Evolutionary conservation across 2,329 filamentous ascomycete genomes (phyloP), one percentile per base, ranked within the genome.

Genomic region (Cucurbitaria berberidis): DNA sequence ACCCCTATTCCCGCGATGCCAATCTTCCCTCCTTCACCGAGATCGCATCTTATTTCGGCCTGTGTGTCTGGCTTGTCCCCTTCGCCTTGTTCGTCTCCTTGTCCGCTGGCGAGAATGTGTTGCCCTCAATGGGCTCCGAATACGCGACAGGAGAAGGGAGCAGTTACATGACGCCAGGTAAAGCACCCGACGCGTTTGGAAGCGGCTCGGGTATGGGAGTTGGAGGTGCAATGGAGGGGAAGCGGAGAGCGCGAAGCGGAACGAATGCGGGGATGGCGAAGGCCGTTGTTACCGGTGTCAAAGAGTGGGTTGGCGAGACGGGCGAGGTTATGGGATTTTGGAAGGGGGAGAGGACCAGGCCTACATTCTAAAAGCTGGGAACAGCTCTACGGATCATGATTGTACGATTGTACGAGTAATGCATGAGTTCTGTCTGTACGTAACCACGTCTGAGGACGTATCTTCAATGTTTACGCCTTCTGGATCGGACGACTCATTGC

Each of bases 61-160:
- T 99, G 2, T 96, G 93, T 67, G 93, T 99, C 0, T 99, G 95
- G 95, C 82, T 99, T 1, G 90, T 98, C 0, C 95, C 95, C 0
- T 99, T 99, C 72, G 87, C 93, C 15, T 82, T 99, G 13, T 99
- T 99, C 70, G 93, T 99, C 45, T 96, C 90, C 67, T 77, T 99
- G 36, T 96, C 91, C 16, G 95, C 95, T 0, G 91, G 92, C 48
- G 95, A 99, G 71, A 98, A 98, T 70, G 91, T 98, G 3, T 78
- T 99, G 45, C 95, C 95, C 0, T 96, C 88, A 7, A 97, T 97
- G 84, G 91, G 91, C 11, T 91, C 86, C 42, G 89, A 92, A 59
- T 87, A 86, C 69, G 84, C 83, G 16, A 86, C 85, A 0, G 84
- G 85, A 5, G 80, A 81, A n/a, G 79, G 80, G 1, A 80, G 78